Conservation (phyloP, 2,329 filamentous ascomycete genomes). For the Fragosphaeria purpurea region DNA sequence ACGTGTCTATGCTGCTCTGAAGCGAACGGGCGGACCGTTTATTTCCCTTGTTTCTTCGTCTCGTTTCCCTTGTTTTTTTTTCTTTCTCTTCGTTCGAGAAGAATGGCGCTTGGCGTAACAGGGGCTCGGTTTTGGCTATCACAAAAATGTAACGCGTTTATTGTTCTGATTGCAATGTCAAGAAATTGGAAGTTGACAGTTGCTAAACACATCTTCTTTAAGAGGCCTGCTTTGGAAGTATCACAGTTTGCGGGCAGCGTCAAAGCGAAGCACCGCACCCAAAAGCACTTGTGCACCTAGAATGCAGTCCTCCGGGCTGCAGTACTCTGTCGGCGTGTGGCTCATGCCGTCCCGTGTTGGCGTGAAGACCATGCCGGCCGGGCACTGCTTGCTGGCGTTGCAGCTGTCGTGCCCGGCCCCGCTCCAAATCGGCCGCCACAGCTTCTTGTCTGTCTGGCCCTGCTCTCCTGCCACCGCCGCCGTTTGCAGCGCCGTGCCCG, state of each 20-base stretch:
- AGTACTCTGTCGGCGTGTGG: slow-evolving; percentile 26
- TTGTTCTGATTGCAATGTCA: too few relatives aligned
- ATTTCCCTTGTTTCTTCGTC: slow-evolving; percentile 4
- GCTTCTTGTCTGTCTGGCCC: not conserved
- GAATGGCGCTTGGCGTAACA: too few relatives aligned
- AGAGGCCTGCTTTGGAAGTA: not conserved
- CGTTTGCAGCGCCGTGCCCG: not conserved
- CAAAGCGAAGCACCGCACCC: slow-evolving; percentile 16
- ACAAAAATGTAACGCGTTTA: too few relatives aligned
- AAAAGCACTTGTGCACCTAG: slow-evolving; percentile 20
- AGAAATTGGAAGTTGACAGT: too few relatives aligned
- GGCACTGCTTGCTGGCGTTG: slow-evolving; percentile 22
- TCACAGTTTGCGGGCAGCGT: slow-evolving; percentile 4
- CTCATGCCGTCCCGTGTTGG: slow-evolving; percentile 27
- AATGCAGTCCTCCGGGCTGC: slow-evolving; percentile 24
- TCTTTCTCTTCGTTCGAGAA: not conserved
- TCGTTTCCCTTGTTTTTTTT: slow-evolving; percentile 8
- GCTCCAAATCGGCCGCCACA: slow-evolving; percentile 24
- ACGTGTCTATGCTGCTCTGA: too few relatives aligned
- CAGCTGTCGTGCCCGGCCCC: slow-evolving; percentile 31
- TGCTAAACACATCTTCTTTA: too few relatives aligned
- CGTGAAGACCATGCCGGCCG: slow-evolving; percentile 30
- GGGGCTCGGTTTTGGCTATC: too few relatives aligned
- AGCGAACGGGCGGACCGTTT: too few relatives aligned
- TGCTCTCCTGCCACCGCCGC: not conserved